Base-by-base conservation (phyloP, 192 early-diverging fungal genomes). In the Chytriomyces hyalinus region DNA sequence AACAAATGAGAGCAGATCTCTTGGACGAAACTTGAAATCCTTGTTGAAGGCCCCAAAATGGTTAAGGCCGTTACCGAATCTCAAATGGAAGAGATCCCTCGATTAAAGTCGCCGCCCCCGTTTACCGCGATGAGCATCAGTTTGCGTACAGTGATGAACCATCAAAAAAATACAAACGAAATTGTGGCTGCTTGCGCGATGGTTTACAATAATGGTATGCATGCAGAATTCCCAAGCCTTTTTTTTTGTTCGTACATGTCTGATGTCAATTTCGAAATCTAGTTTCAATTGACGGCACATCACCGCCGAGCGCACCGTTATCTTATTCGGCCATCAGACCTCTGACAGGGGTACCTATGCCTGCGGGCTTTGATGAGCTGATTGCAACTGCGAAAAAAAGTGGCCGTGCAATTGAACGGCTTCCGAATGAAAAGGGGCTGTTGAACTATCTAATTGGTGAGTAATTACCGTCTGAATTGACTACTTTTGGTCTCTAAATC, bases 101-200 rank as follows among this genome's bases (percentile, higher is more conserved):
- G 45, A 8, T 10, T 73, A 8, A 81, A 84, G 79, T 70, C 81
- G 49, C 66, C 86, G 28, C 96, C 98, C 20, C 91, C 95, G 15
- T 75, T 99, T 62, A 92, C 90, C 4, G 90, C 95, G 26, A 93
- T 98, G 93, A 92, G 92, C 48, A 78, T 98, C 57, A 94, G 90
- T 65, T 80, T 98, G 75, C 86, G 93, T 46, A 97, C 96, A 0
- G 84, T 93, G 7, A 89, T 94, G 82, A 96, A 97, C 77, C 87
- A 86, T 47, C 76, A 92, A 75, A 92, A 91, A 75, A 90, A 93
- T 62, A 79, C 83, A n/a, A 98, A 97, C 79, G 98, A 99, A 80
- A 93, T 98, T 47, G 92, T 95, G 0, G 88, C 92, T 8, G 89
- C 88, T 6, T 92, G 91, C 80, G 87, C 89, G 6, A 82, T 93